A percentile compares a stretch with the other conserved stretches of the same genome.
These are phyloP conservation scores for Irpex sp. DNA, from an alignment of 1,284 basidiomycete species.

Conservation along the genomic window DNA sequence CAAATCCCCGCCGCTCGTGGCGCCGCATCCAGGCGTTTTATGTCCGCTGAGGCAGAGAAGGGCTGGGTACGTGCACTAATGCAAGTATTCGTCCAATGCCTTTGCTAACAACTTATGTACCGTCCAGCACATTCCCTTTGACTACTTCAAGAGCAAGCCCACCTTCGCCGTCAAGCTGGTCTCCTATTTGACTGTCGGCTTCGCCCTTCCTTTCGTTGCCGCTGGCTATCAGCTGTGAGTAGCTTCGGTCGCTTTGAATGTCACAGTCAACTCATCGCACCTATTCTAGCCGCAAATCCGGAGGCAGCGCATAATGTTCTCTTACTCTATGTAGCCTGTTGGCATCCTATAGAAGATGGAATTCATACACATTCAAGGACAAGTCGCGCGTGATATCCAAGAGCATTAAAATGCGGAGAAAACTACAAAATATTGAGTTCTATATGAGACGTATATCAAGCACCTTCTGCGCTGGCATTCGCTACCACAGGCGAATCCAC, in stretches of 20 bases:
- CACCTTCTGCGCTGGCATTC: neutral
- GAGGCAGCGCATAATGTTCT: neutral
- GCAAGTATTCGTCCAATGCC: neutral
- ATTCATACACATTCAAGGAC: no score
- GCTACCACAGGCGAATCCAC: neutral
- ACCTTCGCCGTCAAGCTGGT: slow-evolving; percentile 57
- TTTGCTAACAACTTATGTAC: neutral
- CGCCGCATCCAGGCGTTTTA: slow-evolving; percentile 21
- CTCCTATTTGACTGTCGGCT: slow-evolving; percentile 53
- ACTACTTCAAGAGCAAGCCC: slow-evolving; percentile 45
- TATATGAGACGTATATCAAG: neutral
- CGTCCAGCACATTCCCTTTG: slow-evolving; percentile 68
- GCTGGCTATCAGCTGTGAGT: slow-evolving; percentile 65
- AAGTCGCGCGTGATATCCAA: no score
- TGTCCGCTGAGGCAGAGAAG: neutral
- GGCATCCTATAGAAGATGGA: neutral
- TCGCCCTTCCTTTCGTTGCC: slow-evolving; percentile 66
- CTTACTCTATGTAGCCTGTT: neutral
- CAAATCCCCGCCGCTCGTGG: slow-evolving; percentile 23
- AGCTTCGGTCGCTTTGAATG: neutral
- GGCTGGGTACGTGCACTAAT: slow-evolving; percentile 3
- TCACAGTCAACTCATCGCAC: neutral
- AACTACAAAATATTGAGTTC: no score
- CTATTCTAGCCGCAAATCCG: neutral
- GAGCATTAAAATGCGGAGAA: no score